Conservation (phyloP, 2,329 filamentous ascomycete genomes). For the Celoporthe dispersa region DNA sequence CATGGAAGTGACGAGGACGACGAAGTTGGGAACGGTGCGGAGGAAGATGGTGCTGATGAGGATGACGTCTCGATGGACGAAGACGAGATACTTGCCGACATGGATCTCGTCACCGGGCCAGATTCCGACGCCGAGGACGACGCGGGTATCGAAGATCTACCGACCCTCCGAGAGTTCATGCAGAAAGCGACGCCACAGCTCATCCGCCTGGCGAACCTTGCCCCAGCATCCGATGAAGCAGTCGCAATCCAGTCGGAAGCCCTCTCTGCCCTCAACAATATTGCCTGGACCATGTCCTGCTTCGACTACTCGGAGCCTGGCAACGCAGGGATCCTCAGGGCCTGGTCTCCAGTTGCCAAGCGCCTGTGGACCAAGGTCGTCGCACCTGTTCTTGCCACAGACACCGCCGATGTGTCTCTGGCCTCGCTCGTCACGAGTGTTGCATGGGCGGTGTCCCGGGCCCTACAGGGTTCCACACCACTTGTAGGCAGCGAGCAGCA, state of each 20-base stretch:
- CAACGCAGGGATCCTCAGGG: constrained; percentile 54
- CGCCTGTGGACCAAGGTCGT: constrained; percentile 63
- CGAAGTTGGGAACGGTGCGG: constrained; percentile 42
- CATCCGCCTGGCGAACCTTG: constrained; percentile 50
- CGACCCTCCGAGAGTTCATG: constrained; percentile 56
- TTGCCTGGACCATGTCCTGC: constrained; percentile 68
- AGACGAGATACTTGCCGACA: constrained; percentile 50
- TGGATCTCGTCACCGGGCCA: constrained; percentile 64
- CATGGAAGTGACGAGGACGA: constrained; percentile 27
- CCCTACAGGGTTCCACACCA: constrained; percentile 53
- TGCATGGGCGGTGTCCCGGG: constrained; percentile 67
- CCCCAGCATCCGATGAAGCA: constrained; percentile 46
- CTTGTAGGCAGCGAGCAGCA: constrained; percentile 59
- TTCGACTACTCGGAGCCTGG: constrained; percentile 61
- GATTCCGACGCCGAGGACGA: constrained; percentile 48
- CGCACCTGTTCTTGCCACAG: constrained; percentile 59
- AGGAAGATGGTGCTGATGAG: constrained; percentile 42
- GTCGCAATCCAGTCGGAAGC: constrained; percentile 56
- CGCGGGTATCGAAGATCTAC: constrained; percentile 54
- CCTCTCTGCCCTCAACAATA: constrained; percentile 67
- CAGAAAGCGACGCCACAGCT: constrained; percentile 53
- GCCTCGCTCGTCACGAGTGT: constrained; percentile 68
- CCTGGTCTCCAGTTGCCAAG: constrained; percentile 59
- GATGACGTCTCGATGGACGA: constrained; percentile 56
- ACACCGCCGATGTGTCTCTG: constrained; percentile 64